Evolutionary conservation across 768 basidiomycete species (phyloP), one percentile per base, ranked within the genome.

Genomic region (Trametes punicea): DNA sequence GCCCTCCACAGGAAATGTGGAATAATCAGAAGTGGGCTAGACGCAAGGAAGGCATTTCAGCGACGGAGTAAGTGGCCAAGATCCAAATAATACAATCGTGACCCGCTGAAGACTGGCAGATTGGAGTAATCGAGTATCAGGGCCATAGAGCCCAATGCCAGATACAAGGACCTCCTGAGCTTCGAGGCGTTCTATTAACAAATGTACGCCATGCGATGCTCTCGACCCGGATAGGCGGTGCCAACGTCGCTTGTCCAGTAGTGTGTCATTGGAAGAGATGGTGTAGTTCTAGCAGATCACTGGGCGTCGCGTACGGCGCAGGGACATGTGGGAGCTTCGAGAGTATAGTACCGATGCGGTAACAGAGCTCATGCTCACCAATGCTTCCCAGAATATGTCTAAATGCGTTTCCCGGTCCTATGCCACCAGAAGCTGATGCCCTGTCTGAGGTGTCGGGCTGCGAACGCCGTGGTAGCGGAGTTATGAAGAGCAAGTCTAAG

Each of bases 401-500:
- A 51, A 51, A 41, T 51, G 48, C 36, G 30, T 29, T 27, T 15
- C 15, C 34, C 16, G 6, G 6, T 15, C 25, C 45, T 46, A 46
- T n/a, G 45, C 45, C 27, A 29, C 45, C 45, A 31, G 45, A 46
- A 44, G 42, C 25, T 44, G 42, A 44, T 44, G 42, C 26, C 15
- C 42, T 15, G 23, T 25, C 13, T 44, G n/a, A 33, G 11, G 15
- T 16, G 46, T 47, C 31, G 18, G 20, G 29, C 23, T 16, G 34
- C 15, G n/a, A 49, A 25, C 26, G 31, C 33, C 20, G 18, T 15
- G 18, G 40, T 23, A 20, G 30, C 50, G 51, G 41, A 33, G 29
- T 20, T 41, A 41, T 51, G 44, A 44, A 42, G 29, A 33, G 41
- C 40, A 23, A 42, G 51, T n/a, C n/a, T n/a, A n/a, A n/a, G n/a